Conservation (phyloP, 2,329 filamentous ascomycete species). For the Diaporthe citriasiana region DNA sequence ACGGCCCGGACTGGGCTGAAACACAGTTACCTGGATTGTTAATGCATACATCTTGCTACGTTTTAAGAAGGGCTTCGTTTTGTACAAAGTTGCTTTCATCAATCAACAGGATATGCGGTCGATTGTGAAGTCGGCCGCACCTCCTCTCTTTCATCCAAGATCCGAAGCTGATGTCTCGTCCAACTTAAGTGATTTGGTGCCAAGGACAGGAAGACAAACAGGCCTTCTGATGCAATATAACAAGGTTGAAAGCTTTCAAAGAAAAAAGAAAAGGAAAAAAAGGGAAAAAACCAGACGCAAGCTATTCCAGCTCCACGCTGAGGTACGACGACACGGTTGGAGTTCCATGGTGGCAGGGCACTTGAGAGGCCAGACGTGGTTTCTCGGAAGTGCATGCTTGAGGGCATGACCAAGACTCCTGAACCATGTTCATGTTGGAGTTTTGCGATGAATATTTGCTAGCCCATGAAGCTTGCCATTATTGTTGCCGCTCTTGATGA, state of each 20-base stretch:
- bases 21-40: slow-evolving; percentile 18
- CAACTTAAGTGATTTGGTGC: neutral
- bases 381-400: neutral
- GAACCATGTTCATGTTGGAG: neutral
- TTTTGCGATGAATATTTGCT: neutral
- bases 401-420: too few relatives aligned
- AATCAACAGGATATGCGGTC: slow-evolving; percentile 17
- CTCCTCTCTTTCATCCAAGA: slow-evolving; percentile 25
- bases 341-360: neutral
- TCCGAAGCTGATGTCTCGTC: neutral
- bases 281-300: too few relatives aligned
- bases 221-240: neutral
- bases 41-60: slow-evolving; percentile 23
- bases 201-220: too few relatives aligned
- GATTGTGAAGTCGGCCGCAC: neutral
- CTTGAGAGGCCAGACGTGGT: neutral
- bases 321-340: neutral
- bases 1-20: neutral
- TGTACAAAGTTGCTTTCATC: slow-evolving; percentile 25
- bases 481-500: neutral
- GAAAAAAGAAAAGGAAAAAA: too few relatives aligned
- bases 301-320: neutral
- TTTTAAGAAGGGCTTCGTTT: slow-evolving; percentile 9
- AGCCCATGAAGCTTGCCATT: neutral
- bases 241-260: neutral